Percentiles rank a stretch among this genome's conserved stretches.
These are phyloP conservation scores for Acanthamoeba triangularis DNA, from an alignment of 208 protist genomes.

Conservation along the genomic window DNA sequence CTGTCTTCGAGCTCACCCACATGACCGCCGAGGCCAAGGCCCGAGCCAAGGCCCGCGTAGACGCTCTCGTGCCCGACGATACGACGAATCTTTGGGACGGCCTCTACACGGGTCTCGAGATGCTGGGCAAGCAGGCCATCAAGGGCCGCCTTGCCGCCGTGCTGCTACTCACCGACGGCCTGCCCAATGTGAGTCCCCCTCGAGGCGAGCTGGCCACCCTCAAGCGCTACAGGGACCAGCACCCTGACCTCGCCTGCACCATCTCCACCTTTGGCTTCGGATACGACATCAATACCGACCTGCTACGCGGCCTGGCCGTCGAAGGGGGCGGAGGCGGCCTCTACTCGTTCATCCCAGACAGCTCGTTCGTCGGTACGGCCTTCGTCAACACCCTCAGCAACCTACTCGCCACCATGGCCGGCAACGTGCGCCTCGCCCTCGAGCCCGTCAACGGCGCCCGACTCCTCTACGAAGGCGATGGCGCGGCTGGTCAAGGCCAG, in stretches of 20 bases:
- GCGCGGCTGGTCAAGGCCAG: not conserved
- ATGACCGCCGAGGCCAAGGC: constrained; percentile 82
- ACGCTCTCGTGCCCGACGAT: constrained; percentile 72
- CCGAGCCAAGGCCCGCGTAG: constrained; percentile 26
- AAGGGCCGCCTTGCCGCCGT: constrained; percentile 55
- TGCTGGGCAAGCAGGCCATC: constrained; percentile 66
- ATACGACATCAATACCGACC: constrained; percentile 86
- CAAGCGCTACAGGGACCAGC: constrained; percentile 72
- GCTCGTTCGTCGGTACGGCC: constrained; percentile 86
- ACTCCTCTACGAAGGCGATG: not conserved
- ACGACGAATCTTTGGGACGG: constrained; percentile 90
- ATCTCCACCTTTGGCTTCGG: constrained; percentile 90
- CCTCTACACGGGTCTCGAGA: constrained; percentile 80
- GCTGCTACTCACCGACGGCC: constrained; percentile 89
- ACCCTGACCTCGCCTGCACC: constrained; percentile 67
- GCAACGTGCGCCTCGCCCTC: constrained; percentile 30
- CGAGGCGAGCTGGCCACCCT: constrained; percentile 84
- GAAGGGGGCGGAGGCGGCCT: constrained; percentile 71
- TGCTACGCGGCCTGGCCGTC: constrained; percentile 85
- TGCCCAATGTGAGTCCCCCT: constrained; percentile 88
- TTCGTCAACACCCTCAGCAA: constrained; percentile 88
- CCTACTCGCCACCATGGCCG: constrained; percentile 74
- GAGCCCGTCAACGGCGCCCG: constrained; percentile 8
- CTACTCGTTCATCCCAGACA: constrained; percentile 90
- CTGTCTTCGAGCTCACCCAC: constrained; percentile 79